Base-by-base conservation (phyloP, 83 land plant genomes). In the Thuja plicata region DNA sequence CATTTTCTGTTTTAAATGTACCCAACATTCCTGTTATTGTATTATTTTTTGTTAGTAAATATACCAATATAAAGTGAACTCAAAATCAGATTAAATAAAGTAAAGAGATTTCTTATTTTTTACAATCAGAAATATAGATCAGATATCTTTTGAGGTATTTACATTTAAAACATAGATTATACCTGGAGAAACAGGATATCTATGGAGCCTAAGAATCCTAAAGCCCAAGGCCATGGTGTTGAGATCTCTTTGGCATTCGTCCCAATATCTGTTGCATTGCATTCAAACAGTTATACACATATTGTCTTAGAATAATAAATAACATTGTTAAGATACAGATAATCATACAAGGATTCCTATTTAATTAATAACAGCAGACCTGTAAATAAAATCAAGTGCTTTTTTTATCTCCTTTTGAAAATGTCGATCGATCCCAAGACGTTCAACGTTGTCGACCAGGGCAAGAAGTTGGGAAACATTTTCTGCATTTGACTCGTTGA, bases 361-460 rank as follows among this genome's bases (percentile, higher is more conserved):
- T 45, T 45, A 45, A 45, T 45, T 45, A 6, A 45, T 45, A 45
- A 45, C 16, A 17, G 0, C 62, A 57, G 3, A 79, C 93, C 87
- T 91, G 73, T 92, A 88, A 15, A 92, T 86, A 41, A 88, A 92
- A 57, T 89, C 90, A 30, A 92, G 93, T 13, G 40, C 24, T 21
- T 62, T 17, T n/a, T n/a, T 84, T 21, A 92, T 92, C 80, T 92
- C 93, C 34, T 57, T 19, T 35, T 87, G 73, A 30, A 92, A 92
- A 50, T 88, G 87, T 19, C 87, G 93, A 70, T 66, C 88, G 24
- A 92, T 90, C 16, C 93, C 92, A 41, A 92, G 89, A 24, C 92
- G 86, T 57, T 92, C 83, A n/a, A 92, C 37, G 38, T 57, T 81
- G 50, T 92, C 93, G 8, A 92, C 88, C 17, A 89, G 86, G 90